Evolutionary conservation across 1,284 basidiomycete genomes (phyloP), one percentile per base, ranked within the genome.

Genomic region (Apiotrichum gracile): DNA sequence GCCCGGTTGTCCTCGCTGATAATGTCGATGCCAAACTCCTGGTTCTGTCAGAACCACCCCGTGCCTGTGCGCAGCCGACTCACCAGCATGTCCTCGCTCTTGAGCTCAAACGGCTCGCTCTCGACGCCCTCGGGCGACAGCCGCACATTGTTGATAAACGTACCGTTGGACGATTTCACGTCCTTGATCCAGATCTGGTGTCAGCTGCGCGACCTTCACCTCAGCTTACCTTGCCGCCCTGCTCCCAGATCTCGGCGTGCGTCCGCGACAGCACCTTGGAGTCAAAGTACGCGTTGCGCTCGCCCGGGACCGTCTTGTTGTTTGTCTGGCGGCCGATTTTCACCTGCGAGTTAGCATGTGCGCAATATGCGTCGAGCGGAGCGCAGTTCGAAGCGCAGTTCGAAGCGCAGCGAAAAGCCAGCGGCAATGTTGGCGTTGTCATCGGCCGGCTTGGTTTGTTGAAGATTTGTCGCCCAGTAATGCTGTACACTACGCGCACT

Each of bases 1-100:
- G 91, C 92, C 76, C 92, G 91, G 80, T 96, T 97, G 78, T 98
- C 96, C 69, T 99, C 94, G 57, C 91, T 91, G 52, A 97, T 88
- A 59, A 98, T 98, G 77, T 98, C 96, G 71, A 98, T 98, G 57
- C 94, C 93, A 70, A 97, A 97, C 83, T 97, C 93, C 89, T 91
- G 66, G 51, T 24, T 8, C 7, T 34, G 25, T 51, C 35, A 51
- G 49, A 49, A 26, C 6, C 17, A 14, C 19, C 21, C 6, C 40
- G 53, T 6, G 3, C 6, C 19, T 29, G 8, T 27, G 5, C 3
- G 29, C 16, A 22, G 2, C n/a, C 21, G 33, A 80, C 85, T 55
- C 72, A 86, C 85, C 58, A 91, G 85, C 60, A 93, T 87, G 70
- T 97, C 93, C 66, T 96, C 93, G 43, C 84, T 87, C 78, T 96